Evolutionary conservation across 352 stramenopile genomes (phyloP), one percentile per base, ranked within the genome.

Genomic region (Globisporangium mamillatum): DNA sequence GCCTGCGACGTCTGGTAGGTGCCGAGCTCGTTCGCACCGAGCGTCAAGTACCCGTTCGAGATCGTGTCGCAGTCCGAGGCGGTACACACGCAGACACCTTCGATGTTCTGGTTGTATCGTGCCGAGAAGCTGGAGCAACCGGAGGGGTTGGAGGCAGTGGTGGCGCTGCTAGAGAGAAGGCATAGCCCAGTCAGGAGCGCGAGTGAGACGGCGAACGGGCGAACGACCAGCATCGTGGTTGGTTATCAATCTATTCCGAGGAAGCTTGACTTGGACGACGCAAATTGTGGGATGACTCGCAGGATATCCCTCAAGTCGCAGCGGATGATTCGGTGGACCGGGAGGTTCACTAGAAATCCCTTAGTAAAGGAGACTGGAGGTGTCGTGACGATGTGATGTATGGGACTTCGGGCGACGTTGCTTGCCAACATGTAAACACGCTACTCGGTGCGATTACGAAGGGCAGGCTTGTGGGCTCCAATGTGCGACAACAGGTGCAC

Each of bases 81-180:
- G 27, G 78, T 88, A 77, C 82, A 89, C 24, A 90, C 74, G 67
- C 82, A 89, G 41, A 89, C 73, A 57, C 80, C 82, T 6, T 81
- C 71, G 44, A 89, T 56, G 50, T 76, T 71, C 46, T 72, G 66
- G 25, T 80, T 62, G 60, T 78, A 88, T 29, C 80, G 75, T 22
- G 56, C 72, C n/a, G 81, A 88, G 48, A 65, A 80, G 24, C 62
- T 74, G 12, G 62, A 63, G 61, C 73, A 78, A 0, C 55, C 4
- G 3, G 29, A 52, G 7, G 14, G 12, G 18, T 4, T 27, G 16
- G 60, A 27, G n/a, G 52, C 27, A n/a, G 60, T 25, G 8, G 52
- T 18, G n/a, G 66, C 22, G 36, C 29, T 9, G 1, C 22, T 38
- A 22, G 44, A 32, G 34, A 55, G 27, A 53, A 57, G 36, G 14